These are phyloP conservation scores for Beauveria caledonica DNA, from an alignment of 2,329 filamentous ascomycete genomes.

Conservation along the genomic window DNA sequence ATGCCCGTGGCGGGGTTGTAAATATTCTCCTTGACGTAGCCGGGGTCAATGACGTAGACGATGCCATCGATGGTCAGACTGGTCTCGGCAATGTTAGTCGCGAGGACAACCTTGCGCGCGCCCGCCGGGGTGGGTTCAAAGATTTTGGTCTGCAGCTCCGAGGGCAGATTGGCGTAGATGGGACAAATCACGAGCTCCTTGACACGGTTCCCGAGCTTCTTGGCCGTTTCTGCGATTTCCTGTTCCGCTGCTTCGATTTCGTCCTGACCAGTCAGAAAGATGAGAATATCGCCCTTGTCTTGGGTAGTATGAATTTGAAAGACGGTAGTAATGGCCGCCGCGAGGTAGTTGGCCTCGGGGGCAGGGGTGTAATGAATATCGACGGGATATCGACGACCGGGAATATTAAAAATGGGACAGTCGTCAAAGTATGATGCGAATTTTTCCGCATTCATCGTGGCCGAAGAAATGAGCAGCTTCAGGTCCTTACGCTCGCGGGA, in stretches of 20 bases:
- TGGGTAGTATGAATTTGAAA: constrained; percentile 93
- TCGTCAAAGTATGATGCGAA: constrained; percentile 90
- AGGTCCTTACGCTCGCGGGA: constrained; percentile 74
- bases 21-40: constrained; percentile 90
- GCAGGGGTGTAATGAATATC: constrained; percentile 86
- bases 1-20: constrained; percentile 90
- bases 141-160: constrained; percentile 84
- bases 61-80: constrained; percentile 94
- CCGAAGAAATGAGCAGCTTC: constrained; percentile 85
- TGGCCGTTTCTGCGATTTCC: constrained; percentile 74
- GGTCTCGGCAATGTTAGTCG: constrained; percentile 96
- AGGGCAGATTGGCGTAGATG: constrained; percentile 89
- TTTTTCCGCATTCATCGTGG: constrained; percentile 88
- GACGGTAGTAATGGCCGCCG: constrained; percentile 82
- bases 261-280: constrained; percentile 92
- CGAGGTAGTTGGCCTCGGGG: constrained; percentile 89
- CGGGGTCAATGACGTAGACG: constrained; percentile 90
- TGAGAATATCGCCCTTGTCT: constrained; percentile 78
- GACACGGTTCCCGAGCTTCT: constrained; percentile 76
- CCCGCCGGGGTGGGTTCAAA: constrained; percentile 86
- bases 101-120: constrained; percentile 82
- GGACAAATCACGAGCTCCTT: constrained; percentile 85
- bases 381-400: constrained; percentile 79
- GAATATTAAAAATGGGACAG: constrained; percentile 89
- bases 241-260: constrained; percentile 87